Conservation (phyloP, 345 rosid genomes). For the Lepidium didymum region DNA sequence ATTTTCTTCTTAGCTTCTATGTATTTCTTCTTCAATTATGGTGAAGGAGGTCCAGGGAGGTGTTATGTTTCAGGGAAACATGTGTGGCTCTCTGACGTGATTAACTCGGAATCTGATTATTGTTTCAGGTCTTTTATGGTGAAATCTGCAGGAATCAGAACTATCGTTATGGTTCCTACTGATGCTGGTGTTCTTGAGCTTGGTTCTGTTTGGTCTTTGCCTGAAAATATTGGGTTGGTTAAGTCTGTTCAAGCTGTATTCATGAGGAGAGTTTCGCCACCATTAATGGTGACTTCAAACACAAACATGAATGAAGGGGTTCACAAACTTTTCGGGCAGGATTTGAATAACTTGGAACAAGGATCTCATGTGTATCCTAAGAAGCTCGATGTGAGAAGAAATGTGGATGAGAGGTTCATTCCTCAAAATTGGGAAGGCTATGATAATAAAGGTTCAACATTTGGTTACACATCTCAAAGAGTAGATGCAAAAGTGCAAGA, state of each 20-base stretch:
- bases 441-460: conserved; percentile 36
- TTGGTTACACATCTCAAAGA: conserved; percentile 41
- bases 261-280: conserved; percentile 26
- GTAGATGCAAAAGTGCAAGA: conserved; percentile 38
- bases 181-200: conserved; percentile 90
- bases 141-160: conserved; percentile 73
- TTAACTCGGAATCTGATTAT: conserved; percentile 48
- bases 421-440: conserved; percentile 44
- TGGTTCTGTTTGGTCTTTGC: conserved; percentile 78
- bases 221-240: conserved; percentile 58
- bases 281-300: not conserved
- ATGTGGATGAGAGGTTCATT: conserved; percentile 48
- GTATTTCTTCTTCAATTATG: conserved; percentile 91
- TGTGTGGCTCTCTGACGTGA: conserved; percentile 57
- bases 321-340: conserved; percentile 79
- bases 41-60: conserved; percentile 88
- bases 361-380: conserved; percentile 42
- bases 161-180: conserved; percentile 76
- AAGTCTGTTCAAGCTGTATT: conserved; percentile 48
- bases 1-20: conserved; percentile 88
- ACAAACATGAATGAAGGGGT: conserved; percentile 26
- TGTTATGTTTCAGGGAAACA: conserved; percentile 75
- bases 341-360: conserved; percentile 38
- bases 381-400: conserved; percentile 62
- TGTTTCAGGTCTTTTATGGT: conserved; percentile 83